Base-by-base conservation (phyloP, 2,329 filamentous ascomycete species). In the Colletotrichum brevisporum region DNA sequence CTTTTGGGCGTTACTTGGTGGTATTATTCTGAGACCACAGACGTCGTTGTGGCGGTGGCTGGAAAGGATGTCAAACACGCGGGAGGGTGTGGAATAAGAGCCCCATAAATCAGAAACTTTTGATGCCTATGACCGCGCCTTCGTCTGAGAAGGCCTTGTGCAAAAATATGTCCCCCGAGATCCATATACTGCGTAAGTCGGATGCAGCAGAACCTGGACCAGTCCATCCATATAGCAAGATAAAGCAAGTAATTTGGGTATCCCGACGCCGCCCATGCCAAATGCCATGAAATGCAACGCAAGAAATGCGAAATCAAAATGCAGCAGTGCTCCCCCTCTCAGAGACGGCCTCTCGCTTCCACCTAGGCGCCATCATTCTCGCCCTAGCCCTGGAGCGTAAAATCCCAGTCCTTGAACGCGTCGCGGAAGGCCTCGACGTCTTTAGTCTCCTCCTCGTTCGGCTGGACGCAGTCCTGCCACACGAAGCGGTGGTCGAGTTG, bases 381-480 rank as follows among this genome's bases (percentile, higher is more conserved):
- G 21, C 15, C 6, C 31, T 36, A 74, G 57, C 75, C 58, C 54
- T 57, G 43, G 51, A 83, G 70, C 15, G 93, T 92, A 78, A 98
- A 98, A 79, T 99, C 95, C 87, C 93, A 98, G 39, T 89, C 85
- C 80, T 93, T 91, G 77, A 97, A 99, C 1, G 91, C 91, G 73
- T 88, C 85, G 75, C 95, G 94, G 80, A 98, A 97, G 10, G 87
- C 88, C 62, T 90, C 88, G 2, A 92, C 93, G 78, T 98, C 95
- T 52, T 85, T 85, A 63, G 87, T 90, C 83, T 98, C 96, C 73
- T 97, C 94, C 12, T 89, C 89, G 66, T 91, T 84, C 0, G 88
- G 88, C 82, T 98, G 95, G 39, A 86, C 87, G 73, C 94, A 95
- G 74, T 97, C 92, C 78, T 90, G 91, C 96, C 96, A 99, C 73